Base-by-base conservation (phyloP, 805 yeast genomes). In the Starmerella scarabaei region DNA sequence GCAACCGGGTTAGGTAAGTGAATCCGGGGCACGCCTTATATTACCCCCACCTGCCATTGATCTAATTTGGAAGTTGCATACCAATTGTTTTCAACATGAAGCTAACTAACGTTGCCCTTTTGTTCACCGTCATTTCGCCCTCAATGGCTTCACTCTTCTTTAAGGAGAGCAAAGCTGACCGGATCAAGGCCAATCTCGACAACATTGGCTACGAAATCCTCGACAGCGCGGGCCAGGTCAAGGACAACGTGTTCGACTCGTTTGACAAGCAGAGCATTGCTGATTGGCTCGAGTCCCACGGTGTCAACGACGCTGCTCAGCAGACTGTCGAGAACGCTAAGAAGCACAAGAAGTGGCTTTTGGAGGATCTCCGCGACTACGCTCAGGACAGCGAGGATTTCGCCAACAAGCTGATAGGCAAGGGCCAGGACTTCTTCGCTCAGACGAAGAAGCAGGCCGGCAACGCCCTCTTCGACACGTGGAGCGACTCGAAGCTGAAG, bases 191-290 rank as follows among this genome's bases (percentile, higher is more conserved):
- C 30, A 45, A 60, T 14, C 51, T 64, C 15, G 51, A 56, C 23
- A 57, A 56, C 35, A 40, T 62, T 32, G 54, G 56, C 39, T 55
- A 57, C 28, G 55, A 53, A 30, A 41, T 66, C 16, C 51, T 56
- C 39, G 69, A 64, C 44, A 50, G 52, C 33, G 44, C 56, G 7
- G 68, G 69, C 16, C 36, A 50, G 19, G 50, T 66, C 27, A 51
- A 54, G 41, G 64, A 58, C 39, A 53, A 54, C 19, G 59, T 65
- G n/a, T 53, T 63, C 35, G 64, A 64, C 35, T 41, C 57, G 19
- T 66, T 72, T 68, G 53, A 66, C 17, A 60, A 60, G 36, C 54
- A 64, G 3, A 67, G 64, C 42, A 48, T 69, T 32, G 53, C 60
- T 47, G 58, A 55, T 30, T 69, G 72, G 72, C 56, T 67, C 11